Evolutionary conservation across 805 yeast genomes (phyloP).

Genomic region (Kodamaea kakaduensis): DNA sequence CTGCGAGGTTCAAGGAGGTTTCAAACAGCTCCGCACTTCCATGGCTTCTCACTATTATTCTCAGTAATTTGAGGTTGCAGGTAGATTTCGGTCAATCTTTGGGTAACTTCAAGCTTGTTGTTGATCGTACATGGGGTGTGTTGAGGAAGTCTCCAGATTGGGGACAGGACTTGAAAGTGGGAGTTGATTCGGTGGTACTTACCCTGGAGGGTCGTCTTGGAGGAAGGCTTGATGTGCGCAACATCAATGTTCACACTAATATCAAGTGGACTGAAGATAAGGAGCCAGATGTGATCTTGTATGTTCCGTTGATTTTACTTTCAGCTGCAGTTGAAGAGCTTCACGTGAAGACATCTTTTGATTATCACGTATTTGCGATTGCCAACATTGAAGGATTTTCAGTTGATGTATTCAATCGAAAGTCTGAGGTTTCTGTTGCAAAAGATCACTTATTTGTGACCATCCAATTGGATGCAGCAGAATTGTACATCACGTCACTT

Average conservation of each 20-base stretch:
- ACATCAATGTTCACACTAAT: slow-evolving; percentile 55
- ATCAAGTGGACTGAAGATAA: slow-evolving; percentile 59
- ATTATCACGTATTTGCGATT: slow-evolving; percentile 79
- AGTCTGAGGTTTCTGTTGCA: slow-evolving; percentile 42
- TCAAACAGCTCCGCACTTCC: slow-evolving; percentile 66
- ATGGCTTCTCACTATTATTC: slow-evolving; percentile 60
- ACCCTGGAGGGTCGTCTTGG: slow-evolving; percentile 75
- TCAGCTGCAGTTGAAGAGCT: slow-evolving; percentile 54
- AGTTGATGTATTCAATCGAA: slow-evolving; percentile 65
- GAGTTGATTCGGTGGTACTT: slow-evolving; percentile 49
- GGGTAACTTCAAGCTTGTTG: slow-evolving; percentile 54
- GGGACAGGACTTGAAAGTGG: slow-evolving; percentile 67
- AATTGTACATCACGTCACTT: slow-evolving; percentile 72
- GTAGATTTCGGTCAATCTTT: slow-evolving; percentile 83
- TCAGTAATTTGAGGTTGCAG: slow-evolving; percentile 48
- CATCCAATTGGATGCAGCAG: slow-evolving; percentile 47
- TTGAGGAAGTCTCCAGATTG: slow-evolving; percentile 63
- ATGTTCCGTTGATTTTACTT: slow-evolving; percentile 65
- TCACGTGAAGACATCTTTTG: slow-evolving; percentile 66
- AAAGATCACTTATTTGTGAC: slow-evolving; percentile 61
- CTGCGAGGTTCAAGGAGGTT: slow-evolving; percentile 50
- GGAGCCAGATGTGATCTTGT: slow-evolving; percentile 22
- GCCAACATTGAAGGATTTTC: slow-evolving; percentile 46
- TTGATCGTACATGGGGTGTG: slow-evolving; percentile 65
- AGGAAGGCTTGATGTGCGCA: slow-evolving; percentile 53